Percentiles rank a stretch among this genome's conserved stretches.
These are phyloP conservation scores for Tylopilus microsporus DNA, from an alignment of 1,284 basidiomycete species.

Conservation along the genomic window DNA sequence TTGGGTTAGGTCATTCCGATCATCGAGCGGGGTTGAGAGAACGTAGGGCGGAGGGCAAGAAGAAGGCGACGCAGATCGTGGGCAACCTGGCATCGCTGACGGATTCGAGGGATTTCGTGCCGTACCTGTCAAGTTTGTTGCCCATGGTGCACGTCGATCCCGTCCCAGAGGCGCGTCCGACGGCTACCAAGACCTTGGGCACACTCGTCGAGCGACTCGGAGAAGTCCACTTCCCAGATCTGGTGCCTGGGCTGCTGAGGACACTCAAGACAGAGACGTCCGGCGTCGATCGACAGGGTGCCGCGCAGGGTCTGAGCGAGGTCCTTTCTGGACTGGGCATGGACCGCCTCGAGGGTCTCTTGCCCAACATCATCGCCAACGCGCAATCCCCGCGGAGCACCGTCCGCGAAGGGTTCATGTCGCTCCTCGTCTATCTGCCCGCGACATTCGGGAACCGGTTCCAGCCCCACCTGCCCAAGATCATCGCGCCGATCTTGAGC, in stretches of 20 bases:
- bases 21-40: conserved; percentile 87
- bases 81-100: conserved; percentile 95
- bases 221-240: conserved; percentile 92
- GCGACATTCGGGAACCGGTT: conserved; percentile 96
- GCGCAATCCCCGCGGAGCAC: conserved; percentile 87
- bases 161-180: conserved; percentile 95
- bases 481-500: conserved; percentile 88
- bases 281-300: conserved; percentile 95
- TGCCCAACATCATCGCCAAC: conserved; percentile 92
- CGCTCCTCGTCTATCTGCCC: conserved; percentile 91
- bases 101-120: conserved; percentile 95
- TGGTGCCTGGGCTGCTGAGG: conserved; percentile 85
- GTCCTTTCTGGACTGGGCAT: conserved; percentile 94
- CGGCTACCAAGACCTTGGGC: conserved; percentile 96
- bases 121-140: conserved; percentile 84
- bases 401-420: conserved; percentile 98
- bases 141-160: conserved; percentile 94
- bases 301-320: conserved; percentile 96
- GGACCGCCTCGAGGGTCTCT: conserved; percentile 90
- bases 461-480: conserved; percentile 91
- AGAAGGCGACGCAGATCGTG: conserved; percentile 94
- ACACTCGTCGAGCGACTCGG: conserved; percentile 95
- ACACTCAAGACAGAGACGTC: conserved; percentile 92
- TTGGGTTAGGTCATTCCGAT: conserved; percentile 81
- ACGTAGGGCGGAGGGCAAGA: conserved; percentile 89